phyloP scores from a whole-genome alignment of 306 rosid species.

The Cajanus cajan region DNA sequence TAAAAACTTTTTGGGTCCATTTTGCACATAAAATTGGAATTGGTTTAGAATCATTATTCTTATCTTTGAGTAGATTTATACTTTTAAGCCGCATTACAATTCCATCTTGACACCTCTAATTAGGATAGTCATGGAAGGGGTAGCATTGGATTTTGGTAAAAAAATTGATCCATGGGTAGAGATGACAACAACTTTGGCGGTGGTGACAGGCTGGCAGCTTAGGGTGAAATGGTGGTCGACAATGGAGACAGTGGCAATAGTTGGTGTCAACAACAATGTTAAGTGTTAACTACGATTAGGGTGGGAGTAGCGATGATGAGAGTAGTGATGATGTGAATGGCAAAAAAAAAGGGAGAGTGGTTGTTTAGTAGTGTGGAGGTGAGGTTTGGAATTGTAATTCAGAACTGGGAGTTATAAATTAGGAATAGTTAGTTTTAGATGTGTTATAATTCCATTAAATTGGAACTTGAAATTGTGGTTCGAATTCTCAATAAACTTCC shows the following conservation, averaged over 20 bases:
- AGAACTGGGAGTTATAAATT: not conserved
- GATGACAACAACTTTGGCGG: not conserved
- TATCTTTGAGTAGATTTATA: not conserved
- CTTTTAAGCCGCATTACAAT: not conserved
- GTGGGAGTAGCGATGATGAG: not conserved
- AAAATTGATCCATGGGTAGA: not conserved
- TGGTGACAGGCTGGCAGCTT: not conserved
- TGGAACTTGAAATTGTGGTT: not conserved
- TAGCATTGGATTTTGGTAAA: not conserved
- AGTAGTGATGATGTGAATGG: no score
- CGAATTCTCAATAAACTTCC: not conserved
- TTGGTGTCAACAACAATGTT: not conserved
- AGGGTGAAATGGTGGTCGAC: not conserved
- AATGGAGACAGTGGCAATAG: not conserved
- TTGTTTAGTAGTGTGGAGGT: not conserved
- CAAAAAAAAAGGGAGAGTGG: not conserved
- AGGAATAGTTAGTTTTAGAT: not conserved
- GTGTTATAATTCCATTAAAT: not conserved
- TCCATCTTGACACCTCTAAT: not conserved
- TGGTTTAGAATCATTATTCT: not conserved
- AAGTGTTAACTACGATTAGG: not conserved
- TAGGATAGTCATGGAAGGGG: not conserved
- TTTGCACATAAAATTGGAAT: not conserved
- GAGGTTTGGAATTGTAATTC: not conserved
- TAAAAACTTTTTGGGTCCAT: not conserved